phyloP scores from a whole-genome alignment of 2,329 filamentous ascomycete species.

The Emmonsia crescens region DNA sequence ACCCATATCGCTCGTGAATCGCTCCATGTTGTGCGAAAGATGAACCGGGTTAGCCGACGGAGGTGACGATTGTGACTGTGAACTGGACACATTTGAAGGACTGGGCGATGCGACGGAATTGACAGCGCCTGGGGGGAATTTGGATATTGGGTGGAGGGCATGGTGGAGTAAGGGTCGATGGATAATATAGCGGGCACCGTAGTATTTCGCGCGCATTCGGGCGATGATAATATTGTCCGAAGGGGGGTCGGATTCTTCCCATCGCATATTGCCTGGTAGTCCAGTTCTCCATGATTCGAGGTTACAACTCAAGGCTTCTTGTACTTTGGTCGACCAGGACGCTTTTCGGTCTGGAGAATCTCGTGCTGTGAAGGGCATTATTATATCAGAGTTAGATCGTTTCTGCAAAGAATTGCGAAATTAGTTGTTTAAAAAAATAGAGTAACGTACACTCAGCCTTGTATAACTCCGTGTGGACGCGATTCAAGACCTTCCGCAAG shows the following conservation, averaged over 20 bases:
- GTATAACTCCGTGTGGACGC: slow-evolving; percentile 46
- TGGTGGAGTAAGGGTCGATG: slow-evolving; percentile 65
- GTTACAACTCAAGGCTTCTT: slow-evolving; percentile 35
- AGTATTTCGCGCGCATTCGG: slow-evolving; percentile 84
- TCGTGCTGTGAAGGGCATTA: not conserved
- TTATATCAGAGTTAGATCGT: not conserved
- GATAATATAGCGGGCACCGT: slow-evolving; percentile 82
- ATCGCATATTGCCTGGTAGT: slow-evolving; percentile 44
- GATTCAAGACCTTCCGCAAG: slow-evolving; percentile 46
- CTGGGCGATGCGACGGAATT: slow-evolving; percentile 25
- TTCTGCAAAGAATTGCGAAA: not conserved
- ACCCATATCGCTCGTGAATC: slow-evolving; percentile 26
- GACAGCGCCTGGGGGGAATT: slow-evolving; percentile 13
- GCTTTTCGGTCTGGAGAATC: slow-evolving; percentile 19
- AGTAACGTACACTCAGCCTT: slow-evolving; percentile 27
- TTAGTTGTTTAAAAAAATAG: not conserved
- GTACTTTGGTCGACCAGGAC: slow-evolving; percentile 29
- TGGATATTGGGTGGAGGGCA: slow-evolving; percentile 41
- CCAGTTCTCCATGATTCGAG: slow-evolving; percentile 45
- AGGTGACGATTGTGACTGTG: slow-evolving; percentile 27
- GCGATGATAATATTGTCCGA: slow-evolving; percentile 68
- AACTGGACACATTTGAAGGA: slow-evolving; percentile 14
- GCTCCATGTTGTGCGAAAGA: slow-evolving; percentile 22
- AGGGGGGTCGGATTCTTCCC: slow-evolving; percentile 58
- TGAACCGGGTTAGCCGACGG: slow-evolving; percentile 21